Percentiles rank a stretch among this genome's conserved stretches.
phyloP scores from a whole-genome alignment of 257 asterid genomes.

The Plantago ovata region DNA sequence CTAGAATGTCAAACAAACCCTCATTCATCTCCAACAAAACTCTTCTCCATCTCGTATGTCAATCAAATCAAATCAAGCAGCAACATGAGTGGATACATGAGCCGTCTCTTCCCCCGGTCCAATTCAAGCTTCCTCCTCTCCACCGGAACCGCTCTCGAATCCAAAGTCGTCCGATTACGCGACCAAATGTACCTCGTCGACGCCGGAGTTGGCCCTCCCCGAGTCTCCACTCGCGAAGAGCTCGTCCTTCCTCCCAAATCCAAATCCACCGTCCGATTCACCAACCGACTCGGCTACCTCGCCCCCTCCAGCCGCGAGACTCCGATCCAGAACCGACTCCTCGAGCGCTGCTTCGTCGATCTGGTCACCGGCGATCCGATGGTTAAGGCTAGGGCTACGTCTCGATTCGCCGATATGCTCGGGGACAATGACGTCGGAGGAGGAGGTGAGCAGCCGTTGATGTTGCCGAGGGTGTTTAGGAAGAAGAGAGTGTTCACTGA shows the following conservation, averaged over 20 bases:
- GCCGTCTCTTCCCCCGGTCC: conserved; percentile 40
- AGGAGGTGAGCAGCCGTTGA: conserved; percentile 45
- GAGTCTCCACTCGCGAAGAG: conserved; percentile 36
- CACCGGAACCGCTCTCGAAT: conserved; percentile 34
- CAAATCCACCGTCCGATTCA: conserved; percentile 26
- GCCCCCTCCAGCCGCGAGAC: conserved; percentile 24
- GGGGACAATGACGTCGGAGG: conserved; percentile 33
- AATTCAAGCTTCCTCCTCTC: conserved; percentile 48
- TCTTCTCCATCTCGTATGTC: no score
- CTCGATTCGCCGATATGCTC: conserved; percentile 33
- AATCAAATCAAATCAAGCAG: conserved; percentile 2
- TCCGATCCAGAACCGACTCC: conserved; percentile 18
- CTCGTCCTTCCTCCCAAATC: conserved; percentile 26
- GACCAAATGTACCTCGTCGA: conserved; percentile 41
- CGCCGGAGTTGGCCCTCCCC: conserved; percentile 42
- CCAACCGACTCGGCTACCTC: conserved; percentile 39
- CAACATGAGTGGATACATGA: conserved; percentile 50
- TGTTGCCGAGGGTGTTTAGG: conserved; percentile 47
- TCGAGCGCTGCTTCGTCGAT: conserved; percentile 56
- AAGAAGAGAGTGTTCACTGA: conserved; percentile 40
- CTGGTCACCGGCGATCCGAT: conserved; percentile 40
- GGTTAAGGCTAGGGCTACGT: conserved; percentile 34
- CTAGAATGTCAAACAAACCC: no score
- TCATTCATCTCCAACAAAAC: no score
- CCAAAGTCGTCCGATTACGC: conserved; percentile 38